phyloP scores from a whole-genome alignment of 2,329 filamentous ascomycete species.

The Trichophaea hybrida region DNA sequence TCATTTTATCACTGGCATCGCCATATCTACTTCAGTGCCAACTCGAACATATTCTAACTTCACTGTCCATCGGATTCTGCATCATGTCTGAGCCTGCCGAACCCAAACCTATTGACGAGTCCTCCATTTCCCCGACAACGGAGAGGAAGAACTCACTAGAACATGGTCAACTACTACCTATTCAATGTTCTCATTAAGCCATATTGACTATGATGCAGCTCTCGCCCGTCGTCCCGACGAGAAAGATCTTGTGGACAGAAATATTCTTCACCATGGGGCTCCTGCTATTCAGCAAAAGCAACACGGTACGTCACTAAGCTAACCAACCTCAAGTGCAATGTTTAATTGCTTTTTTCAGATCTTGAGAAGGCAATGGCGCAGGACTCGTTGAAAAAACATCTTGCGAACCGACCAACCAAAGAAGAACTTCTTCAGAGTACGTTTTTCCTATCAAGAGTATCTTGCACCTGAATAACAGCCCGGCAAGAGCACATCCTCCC shows the following conservation, averaged over 20 bases:
- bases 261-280: constrained; percentile 20
- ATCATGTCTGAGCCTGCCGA: background rate
- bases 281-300: constrained; percentile 20
- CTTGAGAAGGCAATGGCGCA: constrained; percentile 24
- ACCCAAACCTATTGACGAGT: constrained; percentile 10
- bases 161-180: constrained; percentile 13
- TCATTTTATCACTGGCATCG: too few relatives aligned
- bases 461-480: too few relatives aligned
- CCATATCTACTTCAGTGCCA: too few relatives aligned
- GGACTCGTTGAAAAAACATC: constrained; percentile 24
- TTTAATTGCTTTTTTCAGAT: constrained; percentile 9
- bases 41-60: too few relatives aligned
- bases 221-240: constrained; percentile 24
- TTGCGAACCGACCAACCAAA: constrained; percentile 23
- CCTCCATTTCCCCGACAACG: constrained; percentile 21
- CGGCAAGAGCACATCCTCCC: constrained; percentile 22
- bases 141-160: constrained; percentile 24
- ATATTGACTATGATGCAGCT: constrained; percentile 18
- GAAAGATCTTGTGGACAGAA: constrained; percentile 25
- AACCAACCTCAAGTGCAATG: background rate
- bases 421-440: constrained; percentile 25
- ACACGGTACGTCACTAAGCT: constrained; percentile 12
- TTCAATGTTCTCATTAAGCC: background rate
- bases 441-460: background rate
- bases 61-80: too few relatives aligned